These are phyloP conservation scores for Auricularia sp. DNA, from an alignment of 768 basidiomycete species.

Conservation along the genomic window DNA sequence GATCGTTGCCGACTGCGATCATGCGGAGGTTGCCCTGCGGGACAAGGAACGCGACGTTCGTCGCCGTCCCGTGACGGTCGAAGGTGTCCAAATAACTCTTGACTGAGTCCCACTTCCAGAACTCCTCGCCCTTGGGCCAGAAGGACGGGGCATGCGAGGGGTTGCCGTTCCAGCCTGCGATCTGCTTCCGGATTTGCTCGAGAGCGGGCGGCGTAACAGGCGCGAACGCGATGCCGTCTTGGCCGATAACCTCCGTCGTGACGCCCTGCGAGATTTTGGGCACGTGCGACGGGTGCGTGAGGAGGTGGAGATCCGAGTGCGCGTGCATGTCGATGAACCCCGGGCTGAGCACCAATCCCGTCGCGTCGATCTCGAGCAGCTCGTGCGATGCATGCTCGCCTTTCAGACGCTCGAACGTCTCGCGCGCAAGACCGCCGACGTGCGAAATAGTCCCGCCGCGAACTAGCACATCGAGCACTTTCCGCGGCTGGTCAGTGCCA, in stretches of 20 bases:
- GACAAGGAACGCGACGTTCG: conserved; percentile 20
- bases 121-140: conserved; percentile 9
- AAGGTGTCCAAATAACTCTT: conserved; percentile 19
- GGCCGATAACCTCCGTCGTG: conserved; percentile 23
- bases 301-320: conserved; percentile 21
- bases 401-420: no score
- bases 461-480: no score
- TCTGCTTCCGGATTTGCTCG: conserved; percentile 17
- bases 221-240: conserved; percentile 22
- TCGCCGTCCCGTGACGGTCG: conserved; percentile 18
- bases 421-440: no score
- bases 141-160: conserved; percentile 9
- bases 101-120: conserved; percentile 19
- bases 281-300: conserved; percentile 19
- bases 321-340: conserved; percentile 26
- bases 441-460: no score
- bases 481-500: no score
- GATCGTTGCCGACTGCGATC: conserved; percentile 19
- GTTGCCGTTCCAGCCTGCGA: conserved; percentile 24
- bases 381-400: no score
- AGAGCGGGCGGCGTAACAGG: conserved; percentile 14
- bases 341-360: conserved; percentile 13
- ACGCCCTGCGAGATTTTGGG: conserved; percentile 22
- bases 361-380: no score
- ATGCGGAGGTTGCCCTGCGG: conserved; percentile 23